Evolutionary conservation across 1,284 basidiomycete genomes (phyloP).

Genomic region (Cutaneotrichosporon daszewskae): DNA sequence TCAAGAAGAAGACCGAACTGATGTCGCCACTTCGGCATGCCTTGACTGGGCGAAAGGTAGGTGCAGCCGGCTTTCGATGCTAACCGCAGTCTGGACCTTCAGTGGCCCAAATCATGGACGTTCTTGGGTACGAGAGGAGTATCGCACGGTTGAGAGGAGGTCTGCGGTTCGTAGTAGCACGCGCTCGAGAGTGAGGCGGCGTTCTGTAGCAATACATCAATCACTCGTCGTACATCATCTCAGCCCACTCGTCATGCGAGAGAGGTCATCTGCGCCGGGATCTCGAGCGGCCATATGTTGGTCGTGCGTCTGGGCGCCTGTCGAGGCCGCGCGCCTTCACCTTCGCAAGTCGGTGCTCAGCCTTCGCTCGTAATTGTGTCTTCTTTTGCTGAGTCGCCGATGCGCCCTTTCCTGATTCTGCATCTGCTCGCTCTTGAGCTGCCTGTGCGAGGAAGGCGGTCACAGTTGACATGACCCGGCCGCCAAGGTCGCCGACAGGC

Average conservation of each 20-base stretch:
- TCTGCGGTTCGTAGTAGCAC: neutral
- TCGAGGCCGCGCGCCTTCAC: slow-evolving; percentile 7
- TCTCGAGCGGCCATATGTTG: no score
- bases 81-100: slow-evolving; percentile 22
- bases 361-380: slow-evolving; percentile 7
- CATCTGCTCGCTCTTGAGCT: slow-evolving; percentile 11
- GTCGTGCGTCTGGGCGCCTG: no score
- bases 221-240: no score
- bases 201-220: neutral
- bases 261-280: no score
- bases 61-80: neutral
- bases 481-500: neutral
- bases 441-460: slow-evolving; percentile 4
- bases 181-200: neutral
- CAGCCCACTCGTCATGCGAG: no score
- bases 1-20: slow-evolving; percentile 54
- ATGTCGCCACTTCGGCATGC: slow-evolving; percentile 70
- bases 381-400: slow-evolving; percentile 16
- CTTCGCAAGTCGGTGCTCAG: slow-evolving; percentile 8
- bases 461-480: slow-evolving; percentile 6
- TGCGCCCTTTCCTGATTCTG: slow-evolving; percentile 14
- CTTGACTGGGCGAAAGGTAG: slow-evolving; percentile 56
- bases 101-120: slow-evolving; percentile 28
- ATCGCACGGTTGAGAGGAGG: slow-evolving; percentile 21
- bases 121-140: slow-evolving; percentile 24